Evolutionary conservation across 2,329 filamentous ascomycete species (phyloP).

Genomic region (Aspergillus alliaceus): DNA sequence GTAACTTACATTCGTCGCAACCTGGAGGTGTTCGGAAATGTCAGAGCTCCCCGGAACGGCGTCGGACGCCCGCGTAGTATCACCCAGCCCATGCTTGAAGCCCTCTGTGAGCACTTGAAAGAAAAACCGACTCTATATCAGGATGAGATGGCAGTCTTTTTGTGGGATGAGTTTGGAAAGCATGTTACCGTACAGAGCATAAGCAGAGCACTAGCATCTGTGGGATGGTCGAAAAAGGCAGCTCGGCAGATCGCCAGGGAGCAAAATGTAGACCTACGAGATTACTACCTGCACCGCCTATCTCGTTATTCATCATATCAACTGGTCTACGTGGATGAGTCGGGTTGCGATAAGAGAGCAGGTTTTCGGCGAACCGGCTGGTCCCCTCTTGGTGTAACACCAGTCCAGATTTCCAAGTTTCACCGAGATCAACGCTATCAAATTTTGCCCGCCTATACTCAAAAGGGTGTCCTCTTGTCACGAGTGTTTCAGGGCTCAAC

Average conservation of each 20-base stretch:
- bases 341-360: neutral
- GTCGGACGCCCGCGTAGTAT: too few relatives aligned
- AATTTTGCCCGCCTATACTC: too few relatives aligned
- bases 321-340: neutral
- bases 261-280: neutral
- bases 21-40: too few relatives aligned
- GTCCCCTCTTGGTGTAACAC: neutral
- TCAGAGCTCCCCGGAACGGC: too few relatives aligned
- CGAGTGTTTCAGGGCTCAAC: too few relatives aligned
- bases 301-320: neutral
- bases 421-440: too few relatives aligned
- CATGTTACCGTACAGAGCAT: neutral
- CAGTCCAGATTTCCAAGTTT: neutral
- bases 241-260: neutral
- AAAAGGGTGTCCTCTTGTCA: too few relatives aligned
- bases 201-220: too few relatives aligned
- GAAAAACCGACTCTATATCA: neutral
- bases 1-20: too few relatives aligned
- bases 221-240: neutral
- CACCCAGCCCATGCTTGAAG: neutral
- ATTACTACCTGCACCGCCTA: neutral
- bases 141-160: neutral
- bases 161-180: neutral
- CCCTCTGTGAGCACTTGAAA: neutral
- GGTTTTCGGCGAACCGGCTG: neutral